Conservation (phyloP, 2,329 filamentous ascomycete genomes). For the Harringtonia aguacate region DNA sequence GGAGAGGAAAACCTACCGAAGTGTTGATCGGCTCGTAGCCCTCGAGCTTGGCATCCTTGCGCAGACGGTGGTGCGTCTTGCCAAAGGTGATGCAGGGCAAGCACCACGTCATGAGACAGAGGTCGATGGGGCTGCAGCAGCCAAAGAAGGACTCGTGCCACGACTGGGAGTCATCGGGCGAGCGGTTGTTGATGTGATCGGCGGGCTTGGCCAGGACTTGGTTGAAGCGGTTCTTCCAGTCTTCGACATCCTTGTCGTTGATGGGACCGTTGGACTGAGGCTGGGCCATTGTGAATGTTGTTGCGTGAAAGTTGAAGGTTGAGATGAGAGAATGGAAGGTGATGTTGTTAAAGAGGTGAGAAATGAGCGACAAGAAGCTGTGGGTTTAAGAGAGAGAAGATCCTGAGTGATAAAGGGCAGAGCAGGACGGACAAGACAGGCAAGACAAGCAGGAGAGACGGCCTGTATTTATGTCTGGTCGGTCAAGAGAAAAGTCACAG, state of each 20-base stretch:
- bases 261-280: constrained; percentile 22
- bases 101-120: constrained; percentile 33
- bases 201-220: constrained; percentile 28
- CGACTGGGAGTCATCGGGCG: constrained; percentile 23
- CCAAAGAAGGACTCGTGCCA: constrained; percentile 31
- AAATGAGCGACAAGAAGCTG: not conserved
- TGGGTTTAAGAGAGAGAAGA: not conserved
- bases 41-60: constrained; percentile 26
- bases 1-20: constrained; percentile 22
- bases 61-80: constrained; percentile 35
- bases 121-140: constrained; percentile 32
- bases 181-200: constrained; percentile 31
- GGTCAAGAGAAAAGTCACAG: not conserved
- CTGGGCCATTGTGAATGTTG: not conserved
- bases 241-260: constrained; percentile 29
- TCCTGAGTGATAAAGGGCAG: not conserved
- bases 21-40: constrained; percentile 37
- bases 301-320: not conserved
- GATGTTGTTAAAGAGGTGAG: not conserved
- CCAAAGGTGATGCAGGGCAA: constrained; percentile 37
- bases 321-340: not conserved
- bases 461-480: not conserved
- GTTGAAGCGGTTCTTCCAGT: constrained; percentile 34
- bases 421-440: not conserved
- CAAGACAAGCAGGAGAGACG: not conserved